phyloP scores from a whole-genome alignment of 2,329 filamentous ascomycete species.

The Emmonsiellopsis sp. region DNA sequence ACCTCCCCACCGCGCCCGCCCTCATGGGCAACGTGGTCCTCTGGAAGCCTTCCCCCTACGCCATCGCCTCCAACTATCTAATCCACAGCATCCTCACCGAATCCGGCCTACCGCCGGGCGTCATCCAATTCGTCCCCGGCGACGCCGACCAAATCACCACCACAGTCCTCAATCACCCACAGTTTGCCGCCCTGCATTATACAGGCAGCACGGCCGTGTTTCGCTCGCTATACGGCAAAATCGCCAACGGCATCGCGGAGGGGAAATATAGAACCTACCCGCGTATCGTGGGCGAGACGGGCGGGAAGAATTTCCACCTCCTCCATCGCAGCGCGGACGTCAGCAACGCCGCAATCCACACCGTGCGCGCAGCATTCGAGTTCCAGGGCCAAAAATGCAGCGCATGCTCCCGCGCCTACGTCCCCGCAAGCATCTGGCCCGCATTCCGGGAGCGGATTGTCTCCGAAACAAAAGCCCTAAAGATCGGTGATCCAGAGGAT shows the following conservation, averaged over 20 bases:
- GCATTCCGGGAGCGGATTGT: conserved; percentile 60
- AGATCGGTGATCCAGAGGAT: conserved; percentile 60
- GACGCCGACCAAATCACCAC: conserved; percentile 77
- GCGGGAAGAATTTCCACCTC: conserved; percentile 89
- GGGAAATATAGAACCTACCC: conserved; percentile 79
- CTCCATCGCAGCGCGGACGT: conserved; percentile 70
- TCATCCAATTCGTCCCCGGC: conserved; percentile 89
- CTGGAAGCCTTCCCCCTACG: conserved; percentile 90
- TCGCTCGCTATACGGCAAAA: conserved; percentile 77
- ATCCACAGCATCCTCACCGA: conserved; percentile 85
- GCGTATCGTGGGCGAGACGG: conserved; percentile 81
- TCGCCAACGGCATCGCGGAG: conserved; percentile 70
- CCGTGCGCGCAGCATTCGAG: conserved; percentile 79
- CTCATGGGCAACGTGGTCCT: conserved; percentile 90
- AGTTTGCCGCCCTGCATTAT: conserved; percentile 90
- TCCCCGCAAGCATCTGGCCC: conserved; percentile 65
- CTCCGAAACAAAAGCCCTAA: conserved; percentile 60
- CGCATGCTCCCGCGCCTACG: conserved; percentile 71
- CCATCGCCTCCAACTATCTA: conserved; percentile 85
- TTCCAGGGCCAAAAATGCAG: conserved; percentile 90
- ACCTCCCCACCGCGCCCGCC: conserved; percentile 72
- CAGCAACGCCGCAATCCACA: conserved; percentile 70
- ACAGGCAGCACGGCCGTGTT: conserved; percentile 90
- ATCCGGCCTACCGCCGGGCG: conserved; percentile 77
- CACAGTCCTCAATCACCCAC: conserved; percentile 62